Evolutionary conservation across 2,329 filamentous ascomycete genomes (phyloP), one percentile per base, ranked within the genome.

Genomic region (Chaetomiaceae sp.): DNA sequence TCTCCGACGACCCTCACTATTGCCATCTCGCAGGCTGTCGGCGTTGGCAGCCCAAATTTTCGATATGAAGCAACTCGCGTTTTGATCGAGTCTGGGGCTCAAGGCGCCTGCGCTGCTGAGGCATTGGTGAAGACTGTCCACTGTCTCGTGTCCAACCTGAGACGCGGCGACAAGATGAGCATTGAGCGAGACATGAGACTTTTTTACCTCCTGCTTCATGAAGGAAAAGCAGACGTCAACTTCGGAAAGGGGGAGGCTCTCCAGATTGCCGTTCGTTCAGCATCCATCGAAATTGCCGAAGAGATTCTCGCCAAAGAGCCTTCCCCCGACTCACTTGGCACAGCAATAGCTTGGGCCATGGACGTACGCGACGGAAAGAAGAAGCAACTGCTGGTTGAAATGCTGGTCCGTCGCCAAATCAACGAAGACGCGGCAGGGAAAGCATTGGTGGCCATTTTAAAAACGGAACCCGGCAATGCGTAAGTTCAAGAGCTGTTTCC

Each of bases 171-270:
- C 41, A 53, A 58, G 41, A 23, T 48, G 6, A 50, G 41, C 13
- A 56, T 54, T 13, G 50, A 55, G 18, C 53, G 56, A 21, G 58
- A 64, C 41, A 54, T 23, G 30, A 47, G 47, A n/a, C 43, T 65
- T 0, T 61, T 63, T 32, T 51, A 48, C 14, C 57, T 65, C 3
- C 37, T 65, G 5, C 58, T 65, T 3, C 40, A 58, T 20, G 52
- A 63, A 3, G 63, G 62, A 6, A 55, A 56, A 20, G 62, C 63
- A 10, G 61, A 64, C 20, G 51, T 65, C 3, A 44, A 65, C 41
- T 54, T 58, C 25, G 48, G 38, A 8, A 51, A 58, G 11, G 63
- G 61, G 0, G 58, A 61, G 30, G 63, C 63, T 20, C 49, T 65
- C 13, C 63, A 61, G n/a, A 33, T 59, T 23, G 61, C 61, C 0